These are phyloP conservation scores for Helminthosporium solani DNA, from an alignment of 2,329 filamentous ascomycete genomes.

Conservation along the genomic window DNA sequence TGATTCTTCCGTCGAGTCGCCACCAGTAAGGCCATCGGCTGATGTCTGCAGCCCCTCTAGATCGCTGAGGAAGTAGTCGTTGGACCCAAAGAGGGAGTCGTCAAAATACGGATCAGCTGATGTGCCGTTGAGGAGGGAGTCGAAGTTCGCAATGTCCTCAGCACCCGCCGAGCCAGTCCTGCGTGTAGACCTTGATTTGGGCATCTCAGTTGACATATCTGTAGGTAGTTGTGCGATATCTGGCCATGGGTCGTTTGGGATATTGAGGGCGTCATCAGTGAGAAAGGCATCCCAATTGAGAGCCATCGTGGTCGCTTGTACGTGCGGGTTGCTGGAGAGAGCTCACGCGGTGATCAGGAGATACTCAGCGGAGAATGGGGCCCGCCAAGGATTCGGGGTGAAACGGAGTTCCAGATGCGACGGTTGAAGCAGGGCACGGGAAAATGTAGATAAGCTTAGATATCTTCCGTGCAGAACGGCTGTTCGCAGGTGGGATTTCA, in stretches of 20 bases:
- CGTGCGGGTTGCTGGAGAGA: constrained; percentile 29
- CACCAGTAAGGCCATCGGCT: constrained; percentile 31
- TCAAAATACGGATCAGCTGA: constrained; percentile 40
- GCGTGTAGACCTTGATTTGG: constrained; percentile 36
- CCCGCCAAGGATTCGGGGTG: constrained; percentile 24
- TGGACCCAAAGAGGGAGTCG: constrained; percentile 39
- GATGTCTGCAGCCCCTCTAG: constrained; percentile 42
- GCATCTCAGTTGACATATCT: constrained; percentile 35
- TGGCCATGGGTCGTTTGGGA: constrained; percentile 43
- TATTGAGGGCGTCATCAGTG: constrained; percentile 38
- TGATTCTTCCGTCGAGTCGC: constrained; percentile 39
- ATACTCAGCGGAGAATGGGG: constrained; percentile 19
- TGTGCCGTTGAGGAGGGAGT: constrained; percentile 29
- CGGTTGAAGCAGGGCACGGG: constrained; percentile 15
- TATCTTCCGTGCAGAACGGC: constrained; percentile 10
- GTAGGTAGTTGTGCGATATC: constrained; percentile 31
- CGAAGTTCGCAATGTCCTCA: constrained; percentile 35
- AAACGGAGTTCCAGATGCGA: constrained; percentile 22
- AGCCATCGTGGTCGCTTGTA: constrained; percentile 36
- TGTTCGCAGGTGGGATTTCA: not conserved
- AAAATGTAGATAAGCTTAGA: constrained; percentile 25
- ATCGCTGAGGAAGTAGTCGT: constrained; percentile 45
- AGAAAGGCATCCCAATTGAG: constrained; percentile 44
- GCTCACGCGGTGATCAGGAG: constrained; percentile 43
- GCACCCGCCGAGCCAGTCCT: constrained; percentile 32